Conservation (phyloP, 768 basidiomycete genomes). For the Tulasnella sp. region DNA sequence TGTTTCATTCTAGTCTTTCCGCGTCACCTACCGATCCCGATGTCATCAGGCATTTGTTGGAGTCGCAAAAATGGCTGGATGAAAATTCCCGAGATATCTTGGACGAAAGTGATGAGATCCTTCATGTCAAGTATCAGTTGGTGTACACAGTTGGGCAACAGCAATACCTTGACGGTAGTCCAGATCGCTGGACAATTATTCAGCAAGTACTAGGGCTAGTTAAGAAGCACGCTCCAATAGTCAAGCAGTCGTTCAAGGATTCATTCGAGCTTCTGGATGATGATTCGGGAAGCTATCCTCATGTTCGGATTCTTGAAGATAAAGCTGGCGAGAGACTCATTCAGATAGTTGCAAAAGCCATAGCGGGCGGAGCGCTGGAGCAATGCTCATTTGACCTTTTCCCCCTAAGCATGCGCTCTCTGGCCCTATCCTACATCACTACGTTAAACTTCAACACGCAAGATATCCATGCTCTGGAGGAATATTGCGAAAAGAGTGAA, state of each 20-base stretch:
- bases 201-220: conserved; percentile 25
- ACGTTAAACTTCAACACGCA: no score
- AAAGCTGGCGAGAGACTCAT: background rate
- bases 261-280: no score
- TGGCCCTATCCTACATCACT: no score
- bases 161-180: conserved; percentile 29
- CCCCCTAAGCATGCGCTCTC: conserved; percentile 19
- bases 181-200: conserved; percentile 32
- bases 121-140: conserved; percentile 37
- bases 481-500: background rate
- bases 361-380: background rate
- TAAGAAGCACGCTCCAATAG: background rate
- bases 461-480: no score
- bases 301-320: background rate
- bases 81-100: conserved; percentile 8
- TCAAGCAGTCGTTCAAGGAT: background rate
- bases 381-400: conserved; percentile 19
- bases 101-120: conserved; percentile 25
- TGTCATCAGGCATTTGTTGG: background rate
- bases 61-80: conserved; percentile 20
- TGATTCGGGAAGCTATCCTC: conserved; percentile 6
- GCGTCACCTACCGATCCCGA: no score
- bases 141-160: conserved; percentile 35
- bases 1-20: no score
- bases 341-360: background rate